phyloP scores from a whole-genome alignment of 345 rosid species.

The Alliaria petiolata region DNA sequence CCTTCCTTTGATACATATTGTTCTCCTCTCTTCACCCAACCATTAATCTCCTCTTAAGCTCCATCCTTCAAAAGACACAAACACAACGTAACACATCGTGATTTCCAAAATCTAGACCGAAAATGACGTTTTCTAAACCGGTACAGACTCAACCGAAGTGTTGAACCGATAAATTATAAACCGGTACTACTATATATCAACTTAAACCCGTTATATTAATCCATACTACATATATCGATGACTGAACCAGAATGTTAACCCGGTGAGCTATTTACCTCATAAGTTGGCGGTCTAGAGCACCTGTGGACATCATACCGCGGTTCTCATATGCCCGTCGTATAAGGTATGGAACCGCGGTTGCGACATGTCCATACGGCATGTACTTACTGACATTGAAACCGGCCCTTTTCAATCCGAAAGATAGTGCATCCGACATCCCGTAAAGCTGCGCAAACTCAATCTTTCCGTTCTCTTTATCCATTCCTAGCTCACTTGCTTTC shows the following conservation, averaged over 20 bases:
- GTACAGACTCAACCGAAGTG: neutral
- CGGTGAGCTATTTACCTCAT: constrained; percentile 40
- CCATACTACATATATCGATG: neutral
- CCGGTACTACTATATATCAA: neutral
- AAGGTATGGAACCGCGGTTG: constrained; percentile 68
- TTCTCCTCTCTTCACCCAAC: constrained; percentile 29
- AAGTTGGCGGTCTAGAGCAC: constrained; percentile 63
- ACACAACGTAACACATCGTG: neutral
- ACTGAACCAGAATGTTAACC: neutral
- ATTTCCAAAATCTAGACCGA: neutral
- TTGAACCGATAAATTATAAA: neutral
- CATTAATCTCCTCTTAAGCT: constrained; percentile 56
- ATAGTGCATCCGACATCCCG: constrained; percentile 84
- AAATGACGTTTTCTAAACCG: neutral
- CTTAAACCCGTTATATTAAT: neutral
- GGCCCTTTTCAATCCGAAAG: constrained; percentile 62
- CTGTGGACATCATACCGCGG: constrained; percentile 65
- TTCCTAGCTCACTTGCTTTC: constrained; percentile 63
- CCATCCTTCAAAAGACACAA: constrained; percentile 49
- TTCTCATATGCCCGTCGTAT: constrained; percentile 91
- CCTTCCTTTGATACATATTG: neutral
- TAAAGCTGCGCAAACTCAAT: constrained; percentile 86
- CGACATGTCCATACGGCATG: constrained; percentile 75
- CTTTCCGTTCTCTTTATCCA: constrained; percentile 39
- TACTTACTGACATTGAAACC: constrained; percentile 91